Evolutionary conservation across 768 basidiomycete species (phyloP).

Genomic region (Tylopilus subfusipes): DNA sequence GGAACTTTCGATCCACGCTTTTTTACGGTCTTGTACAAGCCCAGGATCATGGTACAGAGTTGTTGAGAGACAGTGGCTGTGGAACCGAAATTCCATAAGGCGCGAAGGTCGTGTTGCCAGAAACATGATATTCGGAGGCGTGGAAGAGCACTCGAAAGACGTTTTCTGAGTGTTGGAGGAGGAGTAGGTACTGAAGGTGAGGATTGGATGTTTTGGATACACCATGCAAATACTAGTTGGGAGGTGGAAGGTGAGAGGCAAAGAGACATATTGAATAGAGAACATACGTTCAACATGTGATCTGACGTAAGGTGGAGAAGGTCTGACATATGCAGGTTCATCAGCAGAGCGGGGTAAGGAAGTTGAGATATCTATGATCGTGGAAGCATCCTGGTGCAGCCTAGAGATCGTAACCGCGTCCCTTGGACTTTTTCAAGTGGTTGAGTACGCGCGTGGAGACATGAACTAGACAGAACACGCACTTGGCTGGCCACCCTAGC

Average conservation of each 20-base stretch:
- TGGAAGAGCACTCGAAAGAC: constrained; percentile 28
- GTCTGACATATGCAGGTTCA: constrained; percentile 87
- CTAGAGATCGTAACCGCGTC: constrained; percentile 94
- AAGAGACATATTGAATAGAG: constrained; percentile 4
- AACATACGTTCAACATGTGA: constrained; percentile 74
- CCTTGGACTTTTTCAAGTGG: constrained; percentile 59
- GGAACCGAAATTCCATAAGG: constrained; percentile 77
- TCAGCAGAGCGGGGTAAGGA: constrained; percentile 90
- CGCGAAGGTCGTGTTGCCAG: constrained; percentile 92
- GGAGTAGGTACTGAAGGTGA: constrained; percentile 31
- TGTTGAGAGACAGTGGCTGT: constrained; percentile 68
- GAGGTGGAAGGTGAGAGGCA: constrained; percentile 6
- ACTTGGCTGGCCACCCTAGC: constrained; percentile 97
- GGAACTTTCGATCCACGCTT: constrained; percentile 75
- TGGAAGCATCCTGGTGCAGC: constrained; percentile 73
- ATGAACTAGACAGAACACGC: constrained; percentile 40
- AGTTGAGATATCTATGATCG: constrained; percentile 86
- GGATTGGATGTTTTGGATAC: constrained; percentile 65
- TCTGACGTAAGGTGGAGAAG: constrained; percentile 88
- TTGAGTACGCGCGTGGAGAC: constrained; percentile 7
- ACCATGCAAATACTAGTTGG: constrained; percentile 83
- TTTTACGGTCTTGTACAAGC: constrained; percentile 76
- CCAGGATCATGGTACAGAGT: constrained; percentile 79
- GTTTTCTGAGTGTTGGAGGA: constrained; percentile 32
- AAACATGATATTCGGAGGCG: constrained; percentile 83